Conservation (phyloP, 192 early-diverging fungal genomes). For the Coemansia sp. region DNA sequence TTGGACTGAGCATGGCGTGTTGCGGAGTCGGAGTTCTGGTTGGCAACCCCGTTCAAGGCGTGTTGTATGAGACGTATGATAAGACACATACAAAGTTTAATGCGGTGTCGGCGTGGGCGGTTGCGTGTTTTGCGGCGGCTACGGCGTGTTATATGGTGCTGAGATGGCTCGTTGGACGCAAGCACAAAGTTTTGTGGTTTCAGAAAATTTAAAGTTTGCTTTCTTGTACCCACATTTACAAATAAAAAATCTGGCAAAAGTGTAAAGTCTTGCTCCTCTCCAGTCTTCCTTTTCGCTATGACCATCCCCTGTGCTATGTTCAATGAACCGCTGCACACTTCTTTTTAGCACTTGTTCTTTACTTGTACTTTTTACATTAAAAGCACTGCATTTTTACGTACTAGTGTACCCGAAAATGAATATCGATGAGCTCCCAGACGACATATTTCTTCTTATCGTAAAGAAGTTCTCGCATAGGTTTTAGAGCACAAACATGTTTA, state of each 20-base stretch:
- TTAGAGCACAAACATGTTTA: background rate
- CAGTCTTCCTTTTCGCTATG: too few relatives aligned
- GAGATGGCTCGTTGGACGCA: slow-evolving; percentile 1
- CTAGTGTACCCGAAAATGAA: background rate
- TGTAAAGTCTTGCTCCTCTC: too few relatives aligned
- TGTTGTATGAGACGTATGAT: slow-evolving; percentile 17
- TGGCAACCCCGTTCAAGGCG: slow-evolving; percentile 17
- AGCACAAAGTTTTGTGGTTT: background rate
- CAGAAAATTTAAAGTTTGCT: background rate
- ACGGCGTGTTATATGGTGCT: background rate
- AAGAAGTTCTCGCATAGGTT: background rate
- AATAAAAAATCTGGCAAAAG: too few relatives aligned
- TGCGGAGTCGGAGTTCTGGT: slow-evolving; percentile 19
- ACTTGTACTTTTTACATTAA: too few relatives aligned
- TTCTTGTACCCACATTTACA: background rate
- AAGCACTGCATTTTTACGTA: too few relatives aligned
- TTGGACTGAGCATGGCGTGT: slow-evolving; percentile 25
- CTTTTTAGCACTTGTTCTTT: too few relatives aligned
- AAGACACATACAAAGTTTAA: background rate
- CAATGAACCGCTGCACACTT: too few relatives aligned
- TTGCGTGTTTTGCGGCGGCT: slow-evolving; percentile 16
- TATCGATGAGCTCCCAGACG: background rate
- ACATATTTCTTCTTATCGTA: background rate
- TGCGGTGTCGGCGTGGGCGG: slow-evolving; percentile 16
- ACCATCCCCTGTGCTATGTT: too few relatives aligned